phyloP scores from a whole-genome alignment of 305 asterid species.

The Plantago lanceolata region DNA sequence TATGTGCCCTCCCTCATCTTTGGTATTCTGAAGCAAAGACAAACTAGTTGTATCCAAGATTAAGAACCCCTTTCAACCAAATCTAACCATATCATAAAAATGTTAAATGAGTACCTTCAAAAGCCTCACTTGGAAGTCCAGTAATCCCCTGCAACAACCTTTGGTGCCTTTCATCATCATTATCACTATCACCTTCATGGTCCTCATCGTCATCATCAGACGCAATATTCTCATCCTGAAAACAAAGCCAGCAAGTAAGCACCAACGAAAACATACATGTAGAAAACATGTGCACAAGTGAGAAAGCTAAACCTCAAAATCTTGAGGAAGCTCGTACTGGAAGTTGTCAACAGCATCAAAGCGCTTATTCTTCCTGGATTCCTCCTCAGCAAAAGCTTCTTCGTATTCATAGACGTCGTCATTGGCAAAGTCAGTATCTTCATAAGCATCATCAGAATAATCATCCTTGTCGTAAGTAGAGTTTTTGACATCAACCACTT shows the following conservation, averaged over 20 bases:
- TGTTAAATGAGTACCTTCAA: slow-evolving; percentile 45
- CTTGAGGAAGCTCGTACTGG: slow-evolving; percentile 66
- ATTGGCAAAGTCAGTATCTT: background rate
- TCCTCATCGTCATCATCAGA: slow-evolving; percentile 51
- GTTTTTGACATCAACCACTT: slow-evolving; percentile 38
- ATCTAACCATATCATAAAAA: background rate
- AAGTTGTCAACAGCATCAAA: slow-evolving; percentile 72
- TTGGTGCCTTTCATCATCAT: slow-evolving; percentile 52
- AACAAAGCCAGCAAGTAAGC: background rate
- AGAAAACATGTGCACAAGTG: background rate
- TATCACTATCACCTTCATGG: slow-evolving; percentile 27
- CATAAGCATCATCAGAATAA: slow-evolving; percentile 36
- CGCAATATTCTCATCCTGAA: slow-evolving; percentile 64
- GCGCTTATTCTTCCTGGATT: slow-evolving; percentile 61
- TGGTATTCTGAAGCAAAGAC: background rate
- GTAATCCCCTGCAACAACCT: slow-evolving; percentile 78
- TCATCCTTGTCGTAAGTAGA: slow-evolving; percentile 27
- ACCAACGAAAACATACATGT: background rate
- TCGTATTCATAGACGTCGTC: slow-evolving; percentile 69
- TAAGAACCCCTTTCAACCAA: background rate
- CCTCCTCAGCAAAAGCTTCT: slow-evolving; percentile 76
- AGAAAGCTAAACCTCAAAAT: slow-evolving; percentile 52
- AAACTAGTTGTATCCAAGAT: background rate
- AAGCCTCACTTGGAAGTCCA: slow-evolving; percentile 72
- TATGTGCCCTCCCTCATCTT: too few species aligned